Evolutionary conservation across 805 yeast species (phyloP), one percentile per base, ranked within the genome.

Genomic region (Metschnikowia koreensis): DNA sequence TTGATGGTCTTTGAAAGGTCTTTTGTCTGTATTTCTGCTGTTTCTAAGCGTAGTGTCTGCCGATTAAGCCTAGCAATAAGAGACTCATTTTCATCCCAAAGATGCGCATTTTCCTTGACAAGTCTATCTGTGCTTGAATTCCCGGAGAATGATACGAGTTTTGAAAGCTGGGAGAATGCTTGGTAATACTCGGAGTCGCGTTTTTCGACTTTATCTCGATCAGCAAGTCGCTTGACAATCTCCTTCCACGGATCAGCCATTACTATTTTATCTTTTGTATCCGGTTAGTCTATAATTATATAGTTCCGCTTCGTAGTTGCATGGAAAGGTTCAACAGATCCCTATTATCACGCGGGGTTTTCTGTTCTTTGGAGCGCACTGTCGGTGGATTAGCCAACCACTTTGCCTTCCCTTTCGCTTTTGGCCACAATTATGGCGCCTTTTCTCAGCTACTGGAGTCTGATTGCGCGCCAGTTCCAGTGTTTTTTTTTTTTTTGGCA

Each of bases 181-280:
- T 51, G 53, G 53, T 60, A 71, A 54, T 66, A 70, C 10, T 60
- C 58, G 2, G 63, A 55, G 53, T 73, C 73, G 43, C 61, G 54
- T 55, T 66, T 60, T 57, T 73, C 75, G 22, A 63, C 49, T 26
- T 55, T 60, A 54, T 74, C 78, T 36, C 79, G 59, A 13, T 52
- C 51, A 17, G 56, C 52, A 17, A 74, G 59, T 42, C 63, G 60
- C 8, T 56, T 58, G 11, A 66, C 53, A 6, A 71, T 66, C 9
- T 61, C 62, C 29, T 47, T 55, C 70, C 71, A 64, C 15, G 57
- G 58, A 27, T 57, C 60, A 12, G 47, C 28, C 59, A 54, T 54
- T 12, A 34, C 45, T 22, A n/a, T 2, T 9, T 17, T 8, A n/a
- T n/a, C 10, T 39, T 39, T 9, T 22, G 26, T 22, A 8, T 39